A percentile compares a stretch with the other conserved stretches of the same genome.
phyloP scores from a whole-genome alignment of 345 rosid genomes.

The Salix viminalis region DNA sequence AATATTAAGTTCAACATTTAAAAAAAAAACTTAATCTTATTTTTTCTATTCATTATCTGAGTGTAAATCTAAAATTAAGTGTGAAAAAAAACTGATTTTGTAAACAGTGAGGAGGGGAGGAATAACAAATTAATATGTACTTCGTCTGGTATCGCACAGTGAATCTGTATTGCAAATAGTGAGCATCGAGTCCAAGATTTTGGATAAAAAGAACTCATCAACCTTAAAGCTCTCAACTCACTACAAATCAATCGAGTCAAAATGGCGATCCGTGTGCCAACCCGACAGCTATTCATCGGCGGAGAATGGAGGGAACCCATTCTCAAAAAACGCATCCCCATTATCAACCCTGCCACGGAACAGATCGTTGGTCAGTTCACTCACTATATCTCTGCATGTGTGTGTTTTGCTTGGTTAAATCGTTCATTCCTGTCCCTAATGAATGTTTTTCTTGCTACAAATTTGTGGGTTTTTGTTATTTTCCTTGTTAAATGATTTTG shows the following conservation, averaged over 20 bases:
- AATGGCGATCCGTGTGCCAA: constrained; percentile 58
- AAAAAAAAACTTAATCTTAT: no score
- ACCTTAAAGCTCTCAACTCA: not conserved
- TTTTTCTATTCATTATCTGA: no score
- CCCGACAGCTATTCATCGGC: constrained; percentile 66
- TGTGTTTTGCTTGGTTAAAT: not conserved
- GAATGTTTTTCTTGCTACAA: not conserved
- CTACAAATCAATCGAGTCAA: not conserved
- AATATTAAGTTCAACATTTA: no score
- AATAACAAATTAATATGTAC: no score
- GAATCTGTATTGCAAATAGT: no score
- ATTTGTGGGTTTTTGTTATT: not conserved
- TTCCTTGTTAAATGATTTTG: not conserved
- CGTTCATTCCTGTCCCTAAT: not conserved
- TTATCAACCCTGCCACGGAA: constrained; percentile 79
- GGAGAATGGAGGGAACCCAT: constrained; percentile 83
- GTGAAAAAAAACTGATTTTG: no score
- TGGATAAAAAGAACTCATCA: no score
- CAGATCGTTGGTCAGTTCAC: constrained; percentile 55
- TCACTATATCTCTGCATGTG: not conserved
- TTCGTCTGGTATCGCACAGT: no score
- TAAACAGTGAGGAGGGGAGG: no score
- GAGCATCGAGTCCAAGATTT: no score
- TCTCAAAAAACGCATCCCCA: constrained; percentile 60
- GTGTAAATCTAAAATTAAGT: no score